A percentile compares a stretch with the other conserved stretches of the same genome.
These are phyloP conservation scores for Epithemia pelagica DNA, from an alignment of 108 stramenopile genomes.

Conservation along the genomic window DNA sequence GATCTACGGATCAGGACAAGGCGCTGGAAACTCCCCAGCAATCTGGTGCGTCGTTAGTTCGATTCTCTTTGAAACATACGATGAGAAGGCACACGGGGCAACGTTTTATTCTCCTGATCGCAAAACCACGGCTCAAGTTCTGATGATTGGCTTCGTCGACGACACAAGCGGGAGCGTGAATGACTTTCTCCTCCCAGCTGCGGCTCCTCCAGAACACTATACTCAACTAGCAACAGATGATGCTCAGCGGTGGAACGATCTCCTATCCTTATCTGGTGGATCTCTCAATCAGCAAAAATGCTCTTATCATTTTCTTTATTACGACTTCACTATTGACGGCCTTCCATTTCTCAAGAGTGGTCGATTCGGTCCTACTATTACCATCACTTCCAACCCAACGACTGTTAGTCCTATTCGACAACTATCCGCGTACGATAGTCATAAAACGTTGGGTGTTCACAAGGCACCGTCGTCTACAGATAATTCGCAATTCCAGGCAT, in stretches of 20 bases:
- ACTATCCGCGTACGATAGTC: no score
- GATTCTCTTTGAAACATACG: not conserved
- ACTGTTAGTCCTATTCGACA: no score
- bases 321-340: no score
- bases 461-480: no score
- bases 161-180: not conserved
- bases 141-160: not conserved
- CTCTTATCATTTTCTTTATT: no score
- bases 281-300: no score
- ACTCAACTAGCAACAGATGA: not conserved
- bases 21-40: not conserved
- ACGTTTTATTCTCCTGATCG: not conserved
- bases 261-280: not conserved
- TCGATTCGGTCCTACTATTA: no score
- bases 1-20: not conserved
- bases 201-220: not conserved
- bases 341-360: no score
- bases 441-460: no score
- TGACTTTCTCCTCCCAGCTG: not conserved
- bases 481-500: no score
- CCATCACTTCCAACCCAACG: no score
- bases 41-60: not conserved
- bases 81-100: not conserved
- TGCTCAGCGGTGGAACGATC: not conserved
- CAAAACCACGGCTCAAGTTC: not conserved